Evolutionary conservation across 1,139 yeast genomes (phyloP), one percentile per base, ranked within the genome.

Genomic region (Scheffersomyces stambukii): DNA sequence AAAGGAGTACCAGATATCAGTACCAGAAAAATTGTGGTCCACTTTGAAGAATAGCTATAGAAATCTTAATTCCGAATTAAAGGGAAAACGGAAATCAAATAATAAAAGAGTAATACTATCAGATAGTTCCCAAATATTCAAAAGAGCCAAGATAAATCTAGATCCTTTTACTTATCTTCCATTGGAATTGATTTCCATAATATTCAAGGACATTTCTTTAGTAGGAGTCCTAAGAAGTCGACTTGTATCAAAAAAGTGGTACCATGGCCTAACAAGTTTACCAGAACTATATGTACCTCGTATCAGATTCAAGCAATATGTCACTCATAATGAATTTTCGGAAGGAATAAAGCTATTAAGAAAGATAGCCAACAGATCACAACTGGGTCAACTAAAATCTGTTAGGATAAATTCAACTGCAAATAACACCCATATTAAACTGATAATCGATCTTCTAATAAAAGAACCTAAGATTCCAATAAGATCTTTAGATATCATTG

Each of bases 221-320:
- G 43, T 34, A 13, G 29, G 38, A 3, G 22, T 60, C 1, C 41
- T 61, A 3, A 22, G 33, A 3, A 58, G 63, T 28, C 68, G 54
- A 34, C 31, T 50, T 19, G 71, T 65, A 11, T 46, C 54, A 26
- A 53, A 47, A 34, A 24, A 20, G 6, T 66, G 73, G 73, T 55
- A 61, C 36, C 19, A 29, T 3, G 30, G 43, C 1, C 45, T 66
- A 8, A 45, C 46, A 2, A 29, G 33, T 3, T 37, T 65, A 3
- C 63, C 64, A 1, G 22, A 40, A 6, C 38, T 66, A 14, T 65
- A 57, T 35, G 25, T 35, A 3, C 28, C 34, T 7, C 37, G 42
- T 3, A 37, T 61, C 19, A 37, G 35, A 10, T 52, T 64, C 29
- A 60, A 55, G 31, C 37, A 37, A 9, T 46, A 44, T 18, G 42